Evolutionary conservation across 2,329 filamentous ascomycete genomes (phyloP).

Genomic region (Apiospora phragmitis): DNA sequence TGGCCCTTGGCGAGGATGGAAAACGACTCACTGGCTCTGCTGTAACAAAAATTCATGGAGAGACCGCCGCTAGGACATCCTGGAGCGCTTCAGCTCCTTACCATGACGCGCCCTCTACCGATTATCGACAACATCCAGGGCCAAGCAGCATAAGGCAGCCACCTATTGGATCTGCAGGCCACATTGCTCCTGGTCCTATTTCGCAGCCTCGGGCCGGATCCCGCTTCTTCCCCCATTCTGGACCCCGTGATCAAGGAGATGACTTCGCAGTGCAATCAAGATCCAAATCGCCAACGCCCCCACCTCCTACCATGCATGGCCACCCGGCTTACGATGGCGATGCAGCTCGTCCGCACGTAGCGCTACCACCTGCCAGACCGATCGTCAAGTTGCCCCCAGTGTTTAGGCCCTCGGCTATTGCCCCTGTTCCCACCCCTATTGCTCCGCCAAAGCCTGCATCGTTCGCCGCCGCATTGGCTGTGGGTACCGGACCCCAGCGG

Average conservation of each 20-base stretch:
- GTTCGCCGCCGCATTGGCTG: conserved; percentile 41
- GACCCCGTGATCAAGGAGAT: conserved; percentile 46
- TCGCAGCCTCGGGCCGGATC: conserved; percentile 53
- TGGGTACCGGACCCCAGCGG: conserved; percentile 19
- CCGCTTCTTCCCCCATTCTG: conserved; percentile 59
- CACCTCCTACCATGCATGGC: conserved; percentile 68
- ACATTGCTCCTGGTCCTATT: conserved; percentile 21
- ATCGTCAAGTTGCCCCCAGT: conserved; percentile 77
- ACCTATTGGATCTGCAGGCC: conserved; percentile 14
- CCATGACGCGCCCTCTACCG: conserved; percentile 11
- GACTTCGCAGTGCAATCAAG: conserved; percentile 36
- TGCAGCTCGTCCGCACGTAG: conserved; percentile 64
- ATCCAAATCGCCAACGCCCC: conserved; percentile 65
- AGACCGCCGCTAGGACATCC: not conserved
- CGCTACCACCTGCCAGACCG: conserved; percentile 68
- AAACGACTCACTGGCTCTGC: conserved; percentile 33
- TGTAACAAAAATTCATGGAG: conserved; percentile 18
- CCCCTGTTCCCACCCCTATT: conserved; percentile 31
- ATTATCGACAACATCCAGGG: conserved; percentile 18
- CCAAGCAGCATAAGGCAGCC: conserved; percentile 21
- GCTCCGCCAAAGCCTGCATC: conserved; percentile 37
- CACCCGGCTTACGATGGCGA: conserved; percentile 75
- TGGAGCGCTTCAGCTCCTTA: not conserved
- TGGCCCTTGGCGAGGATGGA: conserved; percentile 36
- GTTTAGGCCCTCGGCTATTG: not conserved